Evolutionary conservation across 805 yeast species (phyloP).

Genomic region (Hagleromyces aurorensis): DNA sequence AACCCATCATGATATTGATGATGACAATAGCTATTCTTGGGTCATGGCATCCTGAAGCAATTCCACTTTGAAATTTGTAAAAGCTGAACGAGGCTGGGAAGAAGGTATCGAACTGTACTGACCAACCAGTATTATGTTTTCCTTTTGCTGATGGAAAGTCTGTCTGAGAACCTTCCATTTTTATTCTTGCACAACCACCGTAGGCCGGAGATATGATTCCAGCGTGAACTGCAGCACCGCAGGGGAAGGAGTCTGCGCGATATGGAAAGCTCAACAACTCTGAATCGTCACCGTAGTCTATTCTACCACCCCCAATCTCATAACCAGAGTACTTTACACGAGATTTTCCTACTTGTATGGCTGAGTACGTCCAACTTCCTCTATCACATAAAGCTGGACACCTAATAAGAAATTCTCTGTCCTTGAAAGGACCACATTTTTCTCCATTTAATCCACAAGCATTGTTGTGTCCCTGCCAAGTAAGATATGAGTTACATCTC

Average conservation of each 20-base stretch:
- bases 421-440: constrained; percentile 43
- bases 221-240: constrained; percentile 85
- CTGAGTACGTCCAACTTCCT: constrained; percentile 68
- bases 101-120: constrained; percentile 54
- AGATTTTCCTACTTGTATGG: constrained; percentile 63
- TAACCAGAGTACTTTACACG: constrained; percentile 62
- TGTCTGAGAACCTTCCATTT: constrained; percentile 46
- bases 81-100: constrained; percentile 71
- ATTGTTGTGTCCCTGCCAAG: constrained; percentile 73
- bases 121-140: constrained; percentile 40
- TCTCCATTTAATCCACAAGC: constrained; percentile 67
- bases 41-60: constrained; percentile 54
- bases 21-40: constrained; percentile 51
- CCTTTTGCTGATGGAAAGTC: constrained; percentile 44
- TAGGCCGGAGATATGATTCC: constrained; percentile 63
- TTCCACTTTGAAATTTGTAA: constrained; percentile 32
- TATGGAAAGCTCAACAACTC: constrained; percentile 50
- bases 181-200: constrained; percentile 73
- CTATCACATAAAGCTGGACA: constrained; percentile 88
- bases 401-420: constrained; percentile 46
- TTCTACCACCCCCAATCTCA: constrained; percentile 68
- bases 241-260: constrained; percentile 81
- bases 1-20: constrained; percentile 54
- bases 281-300: constrained; percentile 10
- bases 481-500: constrained; percentile 27